Percentiles rank a stretch among this genome's conserved stretches.
phyloP scores from a whole-genome alignment of 129 eudicot genomes.

The Tagetes patula region DNA sequence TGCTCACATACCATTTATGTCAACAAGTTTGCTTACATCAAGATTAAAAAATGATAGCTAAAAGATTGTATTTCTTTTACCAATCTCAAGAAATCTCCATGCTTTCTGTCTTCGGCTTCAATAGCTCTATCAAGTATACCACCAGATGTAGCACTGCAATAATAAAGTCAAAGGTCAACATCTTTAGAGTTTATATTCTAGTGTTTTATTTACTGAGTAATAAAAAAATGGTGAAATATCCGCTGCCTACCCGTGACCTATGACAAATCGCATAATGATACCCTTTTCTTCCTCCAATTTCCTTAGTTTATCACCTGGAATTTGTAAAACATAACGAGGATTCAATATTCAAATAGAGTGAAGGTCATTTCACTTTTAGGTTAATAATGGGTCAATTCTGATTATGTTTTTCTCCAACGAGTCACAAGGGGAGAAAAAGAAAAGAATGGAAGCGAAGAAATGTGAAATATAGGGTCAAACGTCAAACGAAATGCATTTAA shows the following conservation, averaged over 20 bases:
- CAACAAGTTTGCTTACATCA: slow-evolving; percentile 1
- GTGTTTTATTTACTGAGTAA: not conserved
- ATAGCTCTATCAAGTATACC: slow-evolving; percentile 87
- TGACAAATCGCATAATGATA: slow-evolving; percentile 81
- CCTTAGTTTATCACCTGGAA: slow-evolving; percentile 71
- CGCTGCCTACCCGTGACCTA: slow-evolving; percentile 85
- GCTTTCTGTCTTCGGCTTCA: slow-evolving; percentile 90
- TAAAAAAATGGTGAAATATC: not conserved
- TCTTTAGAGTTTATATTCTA: not conserved
- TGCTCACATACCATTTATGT: slow-evolving; percentile 26
- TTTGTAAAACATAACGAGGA: slow-evolving; percentile 13
- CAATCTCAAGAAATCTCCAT: slow-evolving; percentile 84
- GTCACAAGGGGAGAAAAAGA: not conserved
- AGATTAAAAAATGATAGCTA: not conserved
- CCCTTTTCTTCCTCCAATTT: slow-evolving; percentile 98
- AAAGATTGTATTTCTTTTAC: slow-evolving; percentile 40
- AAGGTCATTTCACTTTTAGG: slow-evolving; percentile 4
- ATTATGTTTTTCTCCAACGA: not conserved
- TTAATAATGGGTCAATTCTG: not conserved
- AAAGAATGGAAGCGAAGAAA: not conserved
- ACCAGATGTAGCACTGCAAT: slow-evolving; percentile 71
- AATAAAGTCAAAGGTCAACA: slow-evolving; percentile 22
- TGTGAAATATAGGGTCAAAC: not conserved
- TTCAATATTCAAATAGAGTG: not conserved
- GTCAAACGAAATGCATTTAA: not conserved